Conservation (phyloP, 2,329 filamentous ascomycete genomes). For the Cercospora brassicicola region DNA sequence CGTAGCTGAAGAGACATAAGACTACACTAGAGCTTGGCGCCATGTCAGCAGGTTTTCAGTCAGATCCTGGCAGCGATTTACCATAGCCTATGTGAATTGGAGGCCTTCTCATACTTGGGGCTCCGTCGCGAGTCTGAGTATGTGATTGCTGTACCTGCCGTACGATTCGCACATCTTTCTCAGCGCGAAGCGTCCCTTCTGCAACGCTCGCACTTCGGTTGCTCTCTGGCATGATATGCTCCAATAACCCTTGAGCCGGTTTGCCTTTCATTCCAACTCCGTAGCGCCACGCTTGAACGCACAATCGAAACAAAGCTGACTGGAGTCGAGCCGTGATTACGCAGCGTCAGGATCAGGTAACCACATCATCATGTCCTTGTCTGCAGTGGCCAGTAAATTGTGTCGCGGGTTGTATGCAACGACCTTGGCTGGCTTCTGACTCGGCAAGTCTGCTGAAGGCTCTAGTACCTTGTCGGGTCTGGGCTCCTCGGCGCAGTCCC, state of each 20-base stretch:
- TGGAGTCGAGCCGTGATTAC: neutral
- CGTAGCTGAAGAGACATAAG: neutral
- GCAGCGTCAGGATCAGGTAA: conserved; percentile 17
- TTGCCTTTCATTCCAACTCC: neutral
- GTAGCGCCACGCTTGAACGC: neutral
- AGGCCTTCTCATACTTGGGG: neutral
- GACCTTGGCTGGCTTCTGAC: conserved; percentile 66
- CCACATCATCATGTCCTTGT: conserved; percentile 66
- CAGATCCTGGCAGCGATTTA: neutral
- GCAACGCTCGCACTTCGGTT: neutral
- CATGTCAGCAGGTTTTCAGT: neutral
- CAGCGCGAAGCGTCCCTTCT: neutral
- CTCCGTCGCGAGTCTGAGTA: neutral
- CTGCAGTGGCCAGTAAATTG: conserved; percentile 87
- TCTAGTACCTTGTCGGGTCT: conserved; percentile 61
- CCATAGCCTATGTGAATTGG: neutral
- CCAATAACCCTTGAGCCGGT: neutral
- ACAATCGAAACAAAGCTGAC: neutral
- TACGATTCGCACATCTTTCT: neutral
- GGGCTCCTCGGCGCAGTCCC: conserved; percentile 68
- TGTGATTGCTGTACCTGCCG: neutral
- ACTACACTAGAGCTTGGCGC: neutral
- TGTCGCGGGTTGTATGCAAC: conserved; percentile 87
- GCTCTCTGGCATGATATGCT: neutral
- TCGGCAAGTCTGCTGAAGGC: conserved; percentile 64